phyloP scores from a whole-genome alignment of 169 alveolate genomes.

The Ichthyophthirius multifiliis region DNA sequence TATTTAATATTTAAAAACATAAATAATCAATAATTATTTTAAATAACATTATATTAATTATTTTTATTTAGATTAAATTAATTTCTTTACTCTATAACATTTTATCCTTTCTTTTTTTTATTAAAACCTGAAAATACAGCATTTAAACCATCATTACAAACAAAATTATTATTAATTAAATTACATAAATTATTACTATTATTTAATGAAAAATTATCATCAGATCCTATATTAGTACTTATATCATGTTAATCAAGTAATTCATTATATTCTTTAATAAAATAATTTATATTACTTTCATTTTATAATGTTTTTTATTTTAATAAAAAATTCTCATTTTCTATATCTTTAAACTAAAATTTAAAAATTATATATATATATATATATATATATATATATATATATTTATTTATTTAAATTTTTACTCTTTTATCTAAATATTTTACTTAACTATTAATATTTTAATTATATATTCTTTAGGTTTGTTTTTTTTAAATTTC shows the following conservation, averaged over 20 bases:
- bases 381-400: neutral
- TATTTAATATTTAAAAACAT: too few relatives aligned
- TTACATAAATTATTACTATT: neutral
- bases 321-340: conserved; percentile 23
- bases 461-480: neutral
- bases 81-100: too few relatives aligned
- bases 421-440: neutral
- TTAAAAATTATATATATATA: neutral
- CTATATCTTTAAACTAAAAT: conserved; percentile 27
- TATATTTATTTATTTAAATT: too few relatives aligned
- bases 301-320: conserved; percentile 17
- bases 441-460: neutral
- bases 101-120: too few relatives aligned
- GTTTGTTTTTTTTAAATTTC: conserved; percentile 11
- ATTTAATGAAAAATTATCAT: neutral
- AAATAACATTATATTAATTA: too few relatives aligned
- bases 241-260: conserved; percentile 33
- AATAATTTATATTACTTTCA: conserved; percentile 22
- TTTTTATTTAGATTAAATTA: too few relatives aligned
- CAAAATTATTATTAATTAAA: too few relatives aligned
- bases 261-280: conserved; percentile 38
- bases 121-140: too few relatives aligned
- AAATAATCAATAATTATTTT: too few relatives aligned
- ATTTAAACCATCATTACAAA: too few relatives aligned
- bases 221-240: conserved; percentile 30